Evolutionary conservation across 2,329 filamentous ascomycete genomes (phyloP), one percentile per base, ranked within the genome.

Genomic region (Geosmithia putterillii): DNA sequence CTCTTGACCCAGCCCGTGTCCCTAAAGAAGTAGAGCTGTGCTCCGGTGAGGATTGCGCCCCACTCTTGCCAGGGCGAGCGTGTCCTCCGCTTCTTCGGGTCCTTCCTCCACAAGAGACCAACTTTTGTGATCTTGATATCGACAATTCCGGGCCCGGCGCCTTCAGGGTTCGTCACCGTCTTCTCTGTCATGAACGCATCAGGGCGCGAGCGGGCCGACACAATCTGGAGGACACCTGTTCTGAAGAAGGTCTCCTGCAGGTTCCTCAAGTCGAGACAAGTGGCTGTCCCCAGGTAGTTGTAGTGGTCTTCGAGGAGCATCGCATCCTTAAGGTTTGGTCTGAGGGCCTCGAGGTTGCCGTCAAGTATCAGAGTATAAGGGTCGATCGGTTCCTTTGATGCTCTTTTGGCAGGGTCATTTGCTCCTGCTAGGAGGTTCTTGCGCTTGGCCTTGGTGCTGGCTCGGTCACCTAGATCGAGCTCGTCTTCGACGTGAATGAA

Each of bases 41-140:
- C 94, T n/a, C 90, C 87, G 1, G 92, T 98, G 23, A 98, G 73
- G 46, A 98, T 84, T 20, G 88, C 92, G 42, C 92, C 92, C 92
- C 92, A 98, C 71, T 98, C 92, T 57, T 95, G 90, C 92, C 92
- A 98, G 2, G 92, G 90, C 10, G 90, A 95, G 38, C 90, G 77
- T 1, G 88, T 83, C 62, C 94, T 94, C 65, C 92, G 90, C 64
- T 90, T 95, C 65, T 94, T 95, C 1, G 74, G 67, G 50, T 95
- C 88, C 58, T 98, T 98, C 38, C 92, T 80, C 92, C 92, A 98
- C 25, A 98, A 61, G 2, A 95, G 67, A 4, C 92, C 92, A 41
- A 98, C 89, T 61, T 96, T 98, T 38, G 90, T 95, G 39, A 96
- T 84, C 53, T 95, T 95, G 57, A 98, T 94, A 61, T 96, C 90